Evolutionary conservation across 306 rosid species (phyloP).

Genomic region (Medicago arabica): DNA sequence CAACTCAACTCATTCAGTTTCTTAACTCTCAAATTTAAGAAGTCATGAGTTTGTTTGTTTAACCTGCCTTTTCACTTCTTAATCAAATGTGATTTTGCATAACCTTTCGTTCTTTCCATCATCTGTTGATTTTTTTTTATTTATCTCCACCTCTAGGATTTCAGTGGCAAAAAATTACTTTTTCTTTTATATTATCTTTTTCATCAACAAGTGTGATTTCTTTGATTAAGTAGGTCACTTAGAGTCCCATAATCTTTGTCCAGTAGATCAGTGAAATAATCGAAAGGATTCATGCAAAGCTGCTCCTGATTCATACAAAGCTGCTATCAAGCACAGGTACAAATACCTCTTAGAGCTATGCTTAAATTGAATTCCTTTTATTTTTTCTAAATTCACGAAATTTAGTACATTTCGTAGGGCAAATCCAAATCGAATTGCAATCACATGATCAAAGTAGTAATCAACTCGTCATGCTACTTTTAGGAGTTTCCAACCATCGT

Average conservation of each 20-base stretch:
- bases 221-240: too few species aligned
- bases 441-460: constrained; percentile 6
- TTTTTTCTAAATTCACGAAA: constrained; percentile 18
- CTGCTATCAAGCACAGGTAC: constrained; percentile 87
- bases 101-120: too few species aligned
- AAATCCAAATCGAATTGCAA: neutral
- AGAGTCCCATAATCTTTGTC: constrained; percentile 23
- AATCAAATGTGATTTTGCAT: too few species aligned
- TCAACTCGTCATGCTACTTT: neutral
- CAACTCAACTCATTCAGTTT: too few species aligned
- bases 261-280: constrained; percentile 35
- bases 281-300: constrained; percentile 32
- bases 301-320: constrained; percentile 64
- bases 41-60: too few species aligned
- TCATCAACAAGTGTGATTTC: too few species aligned
- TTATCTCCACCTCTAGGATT: too few species aligned
- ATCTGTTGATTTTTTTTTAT: too few species aligned
- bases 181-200: too few species aligned
- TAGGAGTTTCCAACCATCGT: constrained; percentile 1
- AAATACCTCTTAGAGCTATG: neutral
- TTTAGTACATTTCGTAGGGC: neutral
- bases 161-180: too few species aligned
- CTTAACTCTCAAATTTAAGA: too few species aligned
- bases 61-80: too few species aligned
- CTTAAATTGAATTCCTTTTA: neutral